Percentiles rank a stretch among this genome's conserved stretches.
Evolutionary conservation across 495 filamentous ascomycete genomes (phyloP).

Genomic region (Cercophora sp.): DNA sequence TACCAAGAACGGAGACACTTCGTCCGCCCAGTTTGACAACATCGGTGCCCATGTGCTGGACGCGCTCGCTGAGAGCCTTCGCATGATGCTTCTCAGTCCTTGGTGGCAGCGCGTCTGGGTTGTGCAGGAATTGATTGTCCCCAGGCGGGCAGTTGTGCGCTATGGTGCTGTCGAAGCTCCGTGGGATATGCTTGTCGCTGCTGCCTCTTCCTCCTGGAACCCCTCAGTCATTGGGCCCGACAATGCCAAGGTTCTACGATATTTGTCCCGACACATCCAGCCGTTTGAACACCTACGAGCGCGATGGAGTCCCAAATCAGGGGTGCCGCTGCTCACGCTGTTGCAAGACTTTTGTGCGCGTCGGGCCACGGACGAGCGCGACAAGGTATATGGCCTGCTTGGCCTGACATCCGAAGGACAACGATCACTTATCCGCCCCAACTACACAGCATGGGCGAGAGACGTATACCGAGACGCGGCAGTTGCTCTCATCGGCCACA

Average conservation of each 20-base stretch:
- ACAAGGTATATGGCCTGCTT: constrained; percentile 4
- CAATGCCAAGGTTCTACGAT: constrained; percentile 3
- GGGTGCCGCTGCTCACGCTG: not conserved
- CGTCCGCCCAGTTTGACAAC: not conserved
- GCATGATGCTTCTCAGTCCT: constrained; percentile 1
- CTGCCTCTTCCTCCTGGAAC: not conserved
- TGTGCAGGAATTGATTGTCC: constrained; percentile 5
- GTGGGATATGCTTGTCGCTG: constrained; percentile 7
- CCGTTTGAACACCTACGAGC: not conserved
- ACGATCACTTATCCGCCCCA: not conserved
- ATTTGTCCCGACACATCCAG: not conserved
- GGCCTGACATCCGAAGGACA: not conserved
- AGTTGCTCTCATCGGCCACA: not conserved
- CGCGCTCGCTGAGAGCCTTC: not conserved
- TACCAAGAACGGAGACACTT: not conserved
- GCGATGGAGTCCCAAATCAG: not conserved
- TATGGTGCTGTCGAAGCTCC: not conserved
- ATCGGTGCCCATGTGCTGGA: not conserved
- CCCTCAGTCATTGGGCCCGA: not conserved
- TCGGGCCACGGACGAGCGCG: constrained; percentile 8
- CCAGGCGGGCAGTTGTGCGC: not conserved
- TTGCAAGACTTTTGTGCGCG: constrained; percentile 4
- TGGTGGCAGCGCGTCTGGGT: constrained; percentile 13
- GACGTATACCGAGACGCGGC: not conserved
- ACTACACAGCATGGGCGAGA: not conserved